Percentiles rank a stretch among this genome's conserved stretches.
Conservation (phyloP, 2,329 filamentous ascomycete genomes). For the Fusarium sp. region DNA sequence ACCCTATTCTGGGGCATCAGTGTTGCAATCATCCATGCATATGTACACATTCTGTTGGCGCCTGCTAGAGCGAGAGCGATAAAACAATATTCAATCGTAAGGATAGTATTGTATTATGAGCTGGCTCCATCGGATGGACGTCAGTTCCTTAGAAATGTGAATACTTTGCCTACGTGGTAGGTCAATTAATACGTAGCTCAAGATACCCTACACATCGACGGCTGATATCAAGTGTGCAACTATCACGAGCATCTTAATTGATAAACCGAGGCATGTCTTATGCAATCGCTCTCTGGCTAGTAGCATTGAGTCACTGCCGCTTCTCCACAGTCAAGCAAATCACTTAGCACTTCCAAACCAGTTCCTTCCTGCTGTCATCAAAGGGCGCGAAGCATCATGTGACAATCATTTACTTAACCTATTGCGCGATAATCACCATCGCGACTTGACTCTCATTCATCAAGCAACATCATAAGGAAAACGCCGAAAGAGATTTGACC, state of each 20-base stretch:
- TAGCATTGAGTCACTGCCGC: background rate
- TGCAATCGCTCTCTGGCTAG: too few relatives aligned
- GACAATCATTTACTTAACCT: conserved; percentile 13
- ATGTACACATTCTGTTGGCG: too few relatives aligned
- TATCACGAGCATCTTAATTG: background rate
- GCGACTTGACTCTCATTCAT: background rate
- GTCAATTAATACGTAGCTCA: background rate
- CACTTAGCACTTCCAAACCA: background rate
- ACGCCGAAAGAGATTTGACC: background rate
- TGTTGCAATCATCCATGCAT: too few relatives aligned
- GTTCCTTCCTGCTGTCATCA: conserved; percentile 18
- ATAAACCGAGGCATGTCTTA: background rate
- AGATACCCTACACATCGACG: conserved; percentile 16
- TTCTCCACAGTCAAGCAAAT: background rate
- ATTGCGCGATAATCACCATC: background rate
- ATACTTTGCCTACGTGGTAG: background rate
- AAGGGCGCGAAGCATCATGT: conserved; percentile 43
- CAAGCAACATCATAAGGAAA: background rate
- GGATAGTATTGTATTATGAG: too few relatives aligned
- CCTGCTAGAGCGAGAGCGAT: too few relatives aligned
- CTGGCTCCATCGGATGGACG: too few relatives aligned
- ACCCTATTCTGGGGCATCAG: too few relatives aligned
- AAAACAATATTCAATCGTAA: too few relatives aligned
- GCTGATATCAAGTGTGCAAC: background rate
- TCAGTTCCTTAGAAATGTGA: too few relatives aligned